Evolutionary conservation across 805 yeast species (phyloP), one percentile per base, ranked within the genome.

Genomic region (Wickerhamiella spandovensis): DNA sequence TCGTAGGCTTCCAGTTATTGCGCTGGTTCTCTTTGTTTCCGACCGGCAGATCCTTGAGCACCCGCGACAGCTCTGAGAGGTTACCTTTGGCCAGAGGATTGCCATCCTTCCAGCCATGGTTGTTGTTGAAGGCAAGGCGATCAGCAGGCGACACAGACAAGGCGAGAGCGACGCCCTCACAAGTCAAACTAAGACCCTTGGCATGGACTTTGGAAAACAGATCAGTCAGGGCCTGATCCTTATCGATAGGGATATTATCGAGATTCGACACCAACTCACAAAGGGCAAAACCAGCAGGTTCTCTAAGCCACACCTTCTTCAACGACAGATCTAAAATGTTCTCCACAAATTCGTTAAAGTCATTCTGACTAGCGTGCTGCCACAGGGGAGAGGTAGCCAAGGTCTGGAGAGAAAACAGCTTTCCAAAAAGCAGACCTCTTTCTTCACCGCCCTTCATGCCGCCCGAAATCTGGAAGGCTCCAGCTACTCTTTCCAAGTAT

Each of bases 261-360:
- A 56, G 48, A 12, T 44, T 17, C n/a, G 42, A 25, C n/a, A 78
- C 56, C 2, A 82, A 72, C 48, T 76, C 79, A 56, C 74, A 77
- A 45, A 89, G 68, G 1, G 94, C 83, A 60, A 73, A 84, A 58
- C 84, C 72, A 41, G 86, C 73, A 3, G 94, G 78, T 65, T 90
- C 96, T 53, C 94, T 71, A 42, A 89, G 75, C 97, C 97, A 89
- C 1, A 84, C 76, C 63, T 89, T 90, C 35, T 68, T 56, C 13
- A 69, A 63, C 0, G 94, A 75, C 50, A 89, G 68, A 22, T 75
- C 78, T 4, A 85, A 62, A 37, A 84, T 58, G 28, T 69, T 62
- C 4, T 70, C 66, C 24, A 77, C 63, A 44, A 81, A 74, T 12
- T 65, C 62, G 17, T 60, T 53, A 47, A 71, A 67, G 45, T 72